Percentiles rank a stretch among this genome's conserved stretches.
Evolutionary conservation across 2,329 filamentous ascomycete species (phyloP).

Genomic region (Aspergillus sp.): DNA sequence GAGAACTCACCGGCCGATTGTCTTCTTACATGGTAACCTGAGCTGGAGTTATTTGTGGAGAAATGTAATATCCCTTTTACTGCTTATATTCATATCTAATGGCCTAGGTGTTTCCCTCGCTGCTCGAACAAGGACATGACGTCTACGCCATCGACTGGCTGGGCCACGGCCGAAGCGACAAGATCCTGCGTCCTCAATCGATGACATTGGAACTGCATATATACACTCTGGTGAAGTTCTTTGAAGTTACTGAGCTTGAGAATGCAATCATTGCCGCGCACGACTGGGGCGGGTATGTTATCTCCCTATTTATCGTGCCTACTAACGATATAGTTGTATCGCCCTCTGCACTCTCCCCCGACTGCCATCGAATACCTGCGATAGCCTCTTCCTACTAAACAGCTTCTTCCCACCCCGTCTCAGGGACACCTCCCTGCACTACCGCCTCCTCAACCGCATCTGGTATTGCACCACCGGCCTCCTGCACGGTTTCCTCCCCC

Average conservation of each 20-base stretch:
- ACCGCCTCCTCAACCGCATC: slow-evolving; percentile 1
- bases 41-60: slow-evolving; percentile 4
- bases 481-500: neutral
- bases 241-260: neutral
- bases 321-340: neutral
- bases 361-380: neutral
- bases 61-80: neutral
- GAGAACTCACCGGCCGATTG: neutral
- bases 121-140: neutral
- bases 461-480: slow-evolving; percentile 3
- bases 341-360: neutral
- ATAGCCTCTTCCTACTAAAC: neutral
- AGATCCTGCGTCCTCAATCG: neutral
- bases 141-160: slow-evolving; percentile 5
- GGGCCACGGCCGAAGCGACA: slow-evolving; percentile 2
- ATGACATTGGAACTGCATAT: neutral
- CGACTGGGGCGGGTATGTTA: slow-evolving; percentile 2
- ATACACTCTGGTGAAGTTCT: neutral
- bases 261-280: neutral
- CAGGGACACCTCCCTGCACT: neutral
- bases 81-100: too few species aligned
- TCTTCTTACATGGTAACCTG: neutral
- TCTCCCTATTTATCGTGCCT: neutral
- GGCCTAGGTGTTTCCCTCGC: neutral
- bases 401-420: slow-evolving; percentile 6